Evolutionary conservation across 768 basidiomycete species (phyloP).

Genomic region (Mycena venus): DNA sequence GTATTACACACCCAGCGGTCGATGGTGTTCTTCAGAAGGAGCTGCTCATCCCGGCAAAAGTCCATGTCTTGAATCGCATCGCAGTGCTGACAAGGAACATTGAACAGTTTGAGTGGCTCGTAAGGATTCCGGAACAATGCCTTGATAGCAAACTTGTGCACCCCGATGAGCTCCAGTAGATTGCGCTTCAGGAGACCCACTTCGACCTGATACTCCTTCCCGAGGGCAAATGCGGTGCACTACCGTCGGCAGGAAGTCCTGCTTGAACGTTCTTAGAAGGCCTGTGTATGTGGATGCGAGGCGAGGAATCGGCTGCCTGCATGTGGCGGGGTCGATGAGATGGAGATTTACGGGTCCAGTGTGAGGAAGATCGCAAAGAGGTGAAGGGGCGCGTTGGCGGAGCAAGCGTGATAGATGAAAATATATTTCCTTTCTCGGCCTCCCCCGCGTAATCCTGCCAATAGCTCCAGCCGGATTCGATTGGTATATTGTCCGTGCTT

Average conservation of each 20-base stretch:
- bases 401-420: slow-evolving; percentile 89
- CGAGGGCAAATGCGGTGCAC: slow-evolving; percentile 85
- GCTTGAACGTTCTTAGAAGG: slow-evolving; percentile 63
- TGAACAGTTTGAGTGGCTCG: slow-evolving; percentile 85
- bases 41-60: slow-evolving; percentile 92
- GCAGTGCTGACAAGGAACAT: slow-evolving; percentile 91
- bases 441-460: no score
- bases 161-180: slow-evolving; percentile 86
- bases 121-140: slow-evolving; percentile 94
- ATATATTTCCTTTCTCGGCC: slow-evolving; percentile 82
- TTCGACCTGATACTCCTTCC: slow-evolving; percentile 87
- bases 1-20: slow-evolving; percentile 78
- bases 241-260: slow-evolving; percentile 51
- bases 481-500: no score
- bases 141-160: slow-evolving; percentile 89
- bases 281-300: slow-evolving; percentile 83
- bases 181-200: slow-evolving; percentile 91
- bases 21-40: slow-evolving; percentile 71
- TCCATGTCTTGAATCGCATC: slow-evolving; percentile 92
- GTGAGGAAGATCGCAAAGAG: slow-evolving; percentile 92
- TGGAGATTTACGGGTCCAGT: slow-evolving; percentile 80
- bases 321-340: slow-evolving; percentile 91
- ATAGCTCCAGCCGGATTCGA: no score
- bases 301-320: slow-evolving; percentile 83
- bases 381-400: slow-evolving; percentile 81